Conservation (phyloP, 2,329 filamentous ascomycete species). For the Curvularia spicifera region DNA sequence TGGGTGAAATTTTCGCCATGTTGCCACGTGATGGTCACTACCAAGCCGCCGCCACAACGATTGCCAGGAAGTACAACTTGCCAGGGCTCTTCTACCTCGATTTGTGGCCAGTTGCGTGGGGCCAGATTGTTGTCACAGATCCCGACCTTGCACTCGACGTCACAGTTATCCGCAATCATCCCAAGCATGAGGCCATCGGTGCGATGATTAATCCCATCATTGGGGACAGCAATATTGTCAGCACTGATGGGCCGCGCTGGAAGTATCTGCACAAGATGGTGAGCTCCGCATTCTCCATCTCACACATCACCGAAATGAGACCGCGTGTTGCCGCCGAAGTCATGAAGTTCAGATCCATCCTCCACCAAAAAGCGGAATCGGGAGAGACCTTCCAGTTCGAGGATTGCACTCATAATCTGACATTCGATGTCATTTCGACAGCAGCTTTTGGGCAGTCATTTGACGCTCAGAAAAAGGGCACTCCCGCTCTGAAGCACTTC, state of each 20-base stretch:
- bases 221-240: conserved; percentile 39
- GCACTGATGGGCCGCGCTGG: conserved; percentile 43
- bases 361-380: conserved; percentile 28
- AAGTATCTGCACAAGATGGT: conserved; percentile 46
- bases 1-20: conserved; percentile 44
- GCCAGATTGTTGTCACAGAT: conserved; percentile 45
- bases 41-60: conserved; percentile 43
- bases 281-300: conserved; percentile 45
- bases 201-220: conserved; percentile 34
- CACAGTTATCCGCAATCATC: conserved; percentile 42
- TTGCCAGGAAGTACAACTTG: conserved; percentile 47
- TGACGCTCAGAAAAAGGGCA: conserved; percentile 34
- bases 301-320: conserved; percentile 40
- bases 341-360: conserved; percentile 37
- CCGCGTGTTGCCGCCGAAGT: conserved; percentile 33
- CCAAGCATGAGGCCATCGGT: conserved; percentile 37
- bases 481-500: conserved; percentile 28
- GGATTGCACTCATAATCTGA: conserved; percentile 26
- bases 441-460: conserved; percentile 35
- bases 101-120: conserved; percentile 51
- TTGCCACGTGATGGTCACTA: conserved; percentile 48
- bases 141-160: conserved; percentile 50
- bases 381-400: conserved; percentile 38
- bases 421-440: conserved; percentile 38
- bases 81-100: conserved; percentile 54